Percentiles rank a stretch among this genome's conserved stretches.
phyloP scores from a whole-genome alignment of 2,329 filamentous ascomycete species.

The Hypomyces perniciosus region DNA sequence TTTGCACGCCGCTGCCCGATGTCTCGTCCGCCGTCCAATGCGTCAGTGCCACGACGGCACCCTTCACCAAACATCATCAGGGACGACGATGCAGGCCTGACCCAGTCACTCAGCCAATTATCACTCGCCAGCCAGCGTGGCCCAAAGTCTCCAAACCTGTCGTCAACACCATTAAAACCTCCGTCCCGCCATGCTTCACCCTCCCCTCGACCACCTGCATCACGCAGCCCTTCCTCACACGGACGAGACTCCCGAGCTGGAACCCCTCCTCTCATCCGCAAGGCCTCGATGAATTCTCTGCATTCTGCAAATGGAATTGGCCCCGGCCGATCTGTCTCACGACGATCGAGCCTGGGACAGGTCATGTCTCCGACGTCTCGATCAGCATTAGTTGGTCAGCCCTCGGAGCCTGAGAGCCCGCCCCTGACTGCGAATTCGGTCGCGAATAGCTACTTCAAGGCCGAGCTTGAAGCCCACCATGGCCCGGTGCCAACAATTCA shows the following conservation, averaged over 20 bases:
- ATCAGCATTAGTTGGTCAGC: slow-evolving; percentile 27
- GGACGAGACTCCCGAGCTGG: slow-evolving; percentile 38
- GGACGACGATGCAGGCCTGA: slow-evolving; percentile 29
- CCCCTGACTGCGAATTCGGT: slow-evolving; percentile 48
- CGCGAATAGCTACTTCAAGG: slow-evolving; percentile 62
- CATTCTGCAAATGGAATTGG: slow-evolving; percentile 41
- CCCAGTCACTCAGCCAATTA: slow-evolving; percentile 40
- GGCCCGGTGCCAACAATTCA: slow-evolving; percentile 33
- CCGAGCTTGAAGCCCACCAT: slow-evolving; percentile 62
- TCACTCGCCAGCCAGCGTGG: slow-evolving; percentile 32
- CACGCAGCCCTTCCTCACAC: slow-evolving; percentile 36
- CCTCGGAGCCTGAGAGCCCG: slow-evolving; percentile 30
- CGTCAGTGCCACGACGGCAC: slow-evolving; percentile 27
- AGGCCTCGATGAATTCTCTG: slow-evolving; percentile 53
- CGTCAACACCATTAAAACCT: slow-evolving; percentile 32
- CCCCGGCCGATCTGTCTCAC: slow-evolving; percentile 34
- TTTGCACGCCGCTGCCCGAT: slow-evolving; percentile 18
- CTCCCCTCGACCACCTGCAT: slow-evolving; percentile 33
- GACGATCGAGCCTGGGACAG: slow-evolving; percentile 43
- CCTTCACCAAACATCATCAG: slow-evolving; percentile 26
- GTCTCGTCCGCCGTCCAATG: slow-evolving; percentile 20
- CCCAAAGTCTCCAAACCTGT: slow-evolving; percentile 23
- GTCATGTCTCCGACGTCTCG: slow-evolving; percentile 38
- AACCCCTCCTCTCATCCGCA: slow-evolving; percentile 48
- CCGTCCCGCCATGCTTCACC: slow-evolving; percentile 33